Evolutionary conservation across 805 yeast genomes (phyloP), one percentile per base, ranked within the genome.

Genomic region (Ogataea methanolica): DNA sequence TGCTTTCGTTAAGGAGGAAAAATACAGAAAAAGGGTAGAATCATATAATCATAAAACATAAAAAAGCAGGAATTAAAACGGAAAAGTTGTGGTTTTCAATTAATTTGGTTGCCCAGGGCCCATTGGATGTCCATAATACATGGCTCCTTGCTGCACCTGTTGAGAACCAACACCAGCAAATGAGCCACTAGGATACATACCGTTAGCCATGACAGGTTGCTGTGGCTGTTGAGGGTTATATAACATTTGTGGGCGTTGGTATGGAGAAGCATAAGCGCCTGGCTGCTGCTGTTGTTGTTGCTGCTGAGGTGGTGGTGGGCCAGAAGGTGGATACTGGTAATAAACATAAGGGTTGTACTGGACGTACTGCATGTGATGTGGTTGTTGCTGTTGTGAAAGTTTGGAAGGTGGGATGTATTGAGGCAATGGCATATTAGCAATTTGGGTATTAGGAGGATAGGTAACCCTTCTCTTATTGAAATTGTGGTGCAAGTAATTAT

Each of bases 401-500:
- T 36, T 42, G 4, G 22, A 6, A 6, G 41, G 49, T 19, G 31
- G 46, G 26, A 22, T 44, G 33, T 47, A 47, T 26, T 36, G 43
- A 36, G 44, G 51, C 26, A 43, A 45, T 43, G 43, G 16, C 16
- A 19, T 23, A 19, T n/a, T 29, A 12, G 31, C 29, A 14, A 29
- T 39, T 36, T 41, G 56, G 16, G 43, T 47, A 16, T 43, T 40
- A 15, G 51, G 33, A 17, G 55, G 46, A 5, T 49, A 39, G 36
- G 57, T 52, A 17, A 47, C 35, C n/a, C 51, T 52, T 33, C 58
- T 47, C 36, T 50, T 50, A 23, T 50, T 47, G 42, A 40, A 60
- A 36, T 45, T 54, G 34, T 53, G 57, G 36, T 55, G 52, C 33
- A 61, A 42, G 41, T 55, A 59, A 21, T 53, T 55, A 54, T 62